A percentile compares a stretch with the other conserved stretches of the same genome.
These are phyloP conservation scores for Ilyonectria sp. DNA, from an alignment of 2,329 filamentous ascomycete genomes.

Conservation along the genomic window DNA sequence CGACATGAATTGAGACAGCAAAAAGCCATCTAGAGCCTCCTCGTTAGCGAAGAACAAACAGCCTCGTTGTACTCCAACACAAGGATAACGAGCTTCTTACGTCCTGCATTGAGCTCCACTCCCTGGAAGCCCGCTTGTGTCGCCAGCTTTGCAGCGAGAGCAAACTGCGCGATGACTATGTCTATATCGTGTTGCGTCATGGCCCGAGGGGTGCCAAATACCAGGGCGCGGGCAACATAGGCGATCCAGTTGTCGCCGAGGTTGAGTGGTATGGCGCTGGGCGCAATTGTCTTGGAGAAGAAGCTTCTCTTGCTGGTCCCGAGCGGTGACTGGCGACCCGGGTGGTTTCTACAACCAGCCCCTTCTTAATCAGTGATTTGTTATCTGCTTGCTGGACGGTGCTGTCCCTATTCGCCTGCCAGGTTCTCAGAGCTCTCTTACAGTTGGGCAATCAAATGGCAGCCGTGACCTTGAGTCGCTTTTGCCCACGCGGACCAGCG, in stretches of 20 bases:
- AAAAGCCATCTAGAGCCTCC: constrained; percentile 3
- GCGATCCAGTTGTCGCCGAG: constrained; percentile 1
- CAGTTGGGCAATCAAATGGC: no score
- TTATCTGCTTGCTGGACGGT: no score
- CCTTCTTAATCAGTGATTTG: no score
- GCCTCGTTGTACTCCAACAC: no score
- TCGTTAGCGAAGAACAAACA: neutral
- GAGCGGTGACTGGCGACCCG: neutral
- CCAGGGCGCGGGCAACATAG: neutral
- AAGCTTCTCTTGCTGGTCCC: constrained; percentile 1
- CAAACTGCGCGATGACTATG: neutral
- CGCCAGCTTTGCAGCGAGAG: constrained; percentile 6
- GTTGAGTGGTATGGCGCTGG: constrained; percentile 3
- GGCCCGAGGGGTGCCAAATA: constrained; percentile 7
- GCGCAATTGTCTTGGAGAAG: constrained; percentile 7
- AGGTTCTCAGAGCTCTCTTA: no score
- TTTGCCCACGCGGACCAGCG: no score
- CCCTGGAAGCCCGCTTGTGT: constrained; percentile 7
- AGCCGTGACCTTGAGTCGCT: no score
- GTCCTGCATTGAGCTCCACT: constrained; percentile 12
- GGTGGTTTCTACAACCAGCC: no score
- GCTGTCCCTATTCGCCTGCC: no score
- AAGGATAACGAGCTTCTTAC: neutral
- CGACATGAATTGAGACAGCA: constrained; percentile 15
- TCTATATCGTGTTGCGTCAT: neutral